Conservation (phyloP, 176 grass and related monocot genomes). For the Zea luxurians region DNA sequence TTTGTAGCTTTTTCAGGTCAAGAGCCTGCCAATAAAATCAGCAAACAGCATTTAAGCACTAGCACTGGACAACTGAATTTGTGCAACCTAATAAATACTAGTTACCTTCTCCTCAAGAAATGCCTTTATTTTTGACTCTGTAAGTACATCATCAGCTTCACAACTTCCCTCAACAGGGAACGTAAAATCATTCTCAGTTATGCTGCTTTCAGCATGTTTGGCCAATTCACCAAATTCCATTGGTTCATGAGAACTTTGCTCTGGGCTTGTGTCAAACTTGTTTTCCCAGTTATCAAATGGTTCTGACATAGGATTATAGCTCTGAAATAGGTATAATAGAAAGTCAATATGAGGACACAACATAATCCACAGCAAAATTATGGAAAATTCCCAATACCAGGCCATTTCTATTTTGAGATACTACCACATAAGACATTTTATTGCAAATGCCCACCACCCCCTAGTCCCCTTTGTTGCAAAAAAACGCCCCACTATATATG, state of each 20-base stretch:
- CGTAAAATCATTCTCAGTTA: constrained; percentile 61
- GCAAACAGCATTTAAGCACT: constrained; percentile 31
- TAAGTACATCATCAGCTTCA: constrained; percentile 86
- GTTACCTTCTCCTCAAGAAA: constrained; percentile 96
- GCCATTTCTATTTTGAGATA: neutral
- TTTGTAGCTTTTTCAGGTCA: constrained; percentile 96
- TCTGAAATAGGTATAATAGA: constrained; percentile 46
- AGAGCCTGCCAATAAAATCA: constrained; percentile 59
- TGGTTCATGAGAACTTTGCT: constrained; percentile 45
- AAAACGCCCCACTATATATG: neutral
- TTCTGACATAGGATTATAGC: constrained; percentile 88
- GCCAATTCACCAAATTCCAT: constrained; percentile 50
- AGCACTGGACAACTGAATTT: constrained; percentile 18
- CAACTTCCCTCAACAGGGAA: constrained; percentile 62
- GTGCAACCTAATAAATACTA: constrained; percentile 26
- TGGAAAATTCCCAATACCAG: neutral
- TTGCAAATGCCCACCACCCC: neutral
- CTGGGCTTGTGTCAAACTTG: constrained; percentile 58
- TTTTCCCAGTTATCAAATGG: constrained; percentile 79
- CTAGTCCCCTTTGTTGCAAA: neutral
- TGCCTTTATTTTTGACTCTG: constrained; percentile 86
- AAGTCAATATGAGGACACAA: constrained; percentile 28
- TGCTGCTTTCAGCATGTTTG: constrained; percentile 47
- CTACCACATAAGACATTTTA: neutral
- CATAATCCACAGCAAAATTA: constrained; percentile 16